These are phyloP conservation scores for Bauhinia variegata DNA, from an alignment of 306 rosid species.

Conservation along the genomic window DNA sequence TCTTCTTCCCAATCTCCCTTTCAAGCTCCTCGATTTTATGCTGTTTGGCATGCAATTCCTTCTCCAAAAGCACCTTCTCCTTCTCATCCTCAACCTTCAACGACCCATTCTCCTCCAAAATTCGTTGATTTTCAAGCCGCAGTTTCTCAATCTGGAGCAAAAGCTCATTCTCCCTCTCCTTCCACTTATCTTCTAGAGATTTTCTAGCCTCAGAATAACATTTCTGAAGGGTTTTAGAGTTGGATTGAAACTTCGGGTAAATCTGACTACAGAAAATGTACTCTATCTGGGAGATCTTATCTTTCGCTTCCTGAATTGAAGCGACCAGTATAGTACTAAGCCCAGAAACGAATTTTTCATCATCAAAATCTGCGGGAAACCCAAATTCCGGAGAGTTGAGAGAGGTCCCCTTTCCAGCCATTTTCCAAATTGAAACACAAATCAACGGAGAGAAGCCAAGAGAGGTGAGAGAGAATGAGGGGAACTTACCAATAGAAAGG, in stretches of 20 bases:
- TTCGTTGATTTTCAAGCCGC: conserved; percentile 40
- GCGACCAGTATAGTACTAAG: conserved; percentile 86
- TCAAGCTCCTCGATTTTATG: conserved; percentile 49
- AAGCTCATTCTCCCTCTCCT: conserved; percentile 48
- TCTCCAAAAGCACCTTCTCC: conserved; percentile 33
- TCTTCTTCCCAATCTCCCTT: conserved; percentile 39
- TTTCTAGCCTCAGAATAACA: conserved; percentile 41
- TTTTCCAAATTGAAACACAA: background rate
- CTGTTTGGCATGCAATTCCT: conserved; percentile 40
- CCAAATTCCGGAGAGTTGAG: conserved; percentile 40
- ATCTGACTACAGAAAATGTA: conserved; percentile 75
- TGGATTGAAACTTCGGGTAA: conserved; percentile 62
- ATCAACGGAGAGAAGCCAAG: no score
- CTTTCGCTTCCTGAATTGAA: conserved; percentile 80
- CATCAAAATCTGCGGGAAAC: conserved; percentile 40
- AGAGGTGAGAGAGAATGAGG: conserved; percentile 5
- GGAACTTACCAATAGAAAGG: background rate
- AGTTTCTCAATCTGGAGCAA: conserved; percentile 43
- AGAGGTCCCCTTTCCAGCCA: conserved; percentile 9
- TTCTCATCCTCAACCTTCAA: conserved; percentile 44
- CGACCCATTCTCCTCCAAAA: conserved; percentile 48
- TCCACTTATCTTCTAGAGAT: conserved; percentile 45
- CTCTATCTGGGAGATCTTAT: conserved; percentile 77
- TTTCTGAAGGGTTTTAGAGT: conserved; percentile 41
- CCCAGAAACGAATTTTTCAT: conserved; percentile 49